Conservation (phyloP, 2,329 filamentous ascomycete species). For the Metarhizium robertsii region DNA sequence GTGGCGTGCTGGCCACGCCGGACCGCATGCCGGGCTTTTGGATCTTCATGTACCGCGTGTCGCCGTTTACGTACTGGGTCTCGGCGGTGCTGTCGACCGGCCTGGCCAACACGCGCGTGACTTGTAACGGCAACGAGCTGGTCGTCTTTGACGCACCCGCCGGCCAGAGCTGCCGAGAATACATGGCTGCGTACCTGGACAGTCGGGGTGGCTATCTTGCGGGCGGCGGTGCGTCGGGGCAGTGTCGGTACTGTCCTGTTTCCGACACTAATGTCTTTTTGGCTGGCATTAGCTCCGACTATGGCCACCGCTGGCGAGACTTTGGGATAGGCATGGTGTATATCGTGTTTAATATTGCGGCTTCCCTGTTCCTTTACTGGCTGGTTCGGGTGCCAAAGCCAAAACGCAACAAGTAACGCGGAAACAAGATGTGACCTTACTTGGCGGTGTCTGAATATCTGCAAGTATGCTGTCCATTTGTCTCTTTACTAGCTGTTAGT, state of each 20-base stretch:
- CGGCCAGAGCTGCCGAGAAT: background rate
- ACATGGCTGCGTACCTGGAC: background rate
- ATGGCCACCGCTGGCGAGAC: too few relatives aligned
- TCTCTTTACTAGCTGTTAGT: too few relatives aligned
- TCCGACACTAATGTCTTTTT: background rate
- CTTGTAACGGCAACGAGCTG: background rate
- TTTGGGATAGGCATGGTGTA: too few relatives aligned
- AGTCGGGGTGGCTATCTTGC: background rate
- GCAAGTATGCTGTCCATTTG: too few relatives aligned
- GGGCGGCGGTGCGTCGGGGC: background rate
- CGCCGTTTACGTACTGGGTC: constrained; percentile 19
- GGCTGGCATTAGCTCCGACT: too few relatives aligned
- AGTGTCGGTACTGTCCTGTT: background rate
- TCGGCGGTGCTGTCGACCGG: constrained; percentile 18
- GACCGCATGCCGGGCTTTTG: constrained; percentile 8
- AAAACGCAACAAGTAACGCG: too few relatives aligned
- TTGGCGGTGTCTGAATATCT: too few relatives aligned
- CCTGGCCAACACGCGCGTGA: constrained; percentile 16
- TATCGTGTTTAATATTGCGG: too few relatives aligned
- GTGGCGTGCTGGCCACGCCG: constrained; percentile 9
- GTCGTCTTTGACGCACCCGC: background rate
- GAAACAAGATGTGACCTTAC: too few relatives aligned
- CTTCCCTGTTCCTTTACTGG: too few relatives aligned
- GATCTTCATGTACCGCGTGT: constrained; percentile 13
- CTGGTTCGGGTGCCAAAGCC: too few relatives aligned